phyloP scores from a whole-genome alignment of 805 yeast species.

The Myxozyma nipponensis region DNA sequence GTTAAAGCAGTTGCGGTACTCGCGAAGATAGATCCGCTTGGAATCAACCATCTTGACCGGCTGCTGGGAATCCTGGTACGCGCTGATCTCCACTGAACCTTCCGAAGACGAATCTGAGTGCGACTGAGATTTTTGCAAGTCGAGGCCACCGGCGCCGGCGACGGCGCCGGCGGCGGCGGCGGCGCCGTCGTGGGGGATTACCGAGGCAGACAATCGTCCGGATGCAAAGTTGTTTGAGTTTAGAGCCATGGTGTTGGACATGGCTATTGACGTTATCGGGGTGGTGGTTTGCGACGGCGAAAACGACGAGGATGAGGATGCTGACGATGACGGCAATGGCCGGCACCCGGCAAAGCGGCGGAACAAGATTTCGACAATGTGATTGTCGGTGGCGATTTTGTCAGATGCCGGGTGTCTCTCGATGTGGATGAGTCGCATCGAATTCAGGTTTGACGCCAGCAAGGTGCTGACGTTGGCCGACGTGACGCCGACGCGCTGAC shows the following conservation, averaged over 20 bases:
- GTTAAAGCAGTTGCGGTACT: constrained; percentile 44
- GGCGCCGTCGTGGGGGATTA: too few relatives aligned
- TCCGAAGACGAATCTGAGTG: neutral
- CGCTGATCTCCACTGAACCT: neutral
- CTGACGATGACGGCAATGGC: constrained; percentile 51
- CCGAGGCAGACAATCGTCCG: neutral
- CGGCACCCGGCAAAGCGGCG: constrained; percentile 55
- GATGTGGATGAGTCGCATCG: constrained; percentile 65
- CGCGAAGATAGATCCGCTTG: constrained; percentile 18
- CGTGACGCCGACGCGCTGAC: constrained; percentile 52
- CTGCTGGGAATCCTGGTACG: constrained; percentile 5
- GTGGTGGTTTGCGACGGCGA: neutral
- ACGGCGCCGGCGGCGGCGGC: too few relatives aligned
- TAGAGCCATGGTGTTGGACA: too few relatives aligned
- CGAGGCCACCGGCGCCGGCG: neutral
- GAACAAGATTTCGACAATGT: constrained; percentile 63
- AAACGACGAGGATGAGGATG: neutral
- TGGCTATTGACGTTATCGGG: neutral
- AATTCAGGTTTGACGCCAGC: constrained; percentile 56
- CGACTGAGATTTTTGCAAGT: neutral
- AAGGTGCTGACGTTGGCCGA: constrained; percentile 43
- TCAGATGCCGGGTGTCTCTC: constrained; percentile 62
- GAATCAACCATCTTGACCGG: constrained; percentile 16
- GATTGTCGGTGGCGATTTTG: constrained; percentile 56
- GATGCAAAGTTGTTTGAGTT: neutral